Evolutionary conservation across 1,284 basidiomycete species (phyloP).

Genomic region (Vanrija sp.): DNA sequence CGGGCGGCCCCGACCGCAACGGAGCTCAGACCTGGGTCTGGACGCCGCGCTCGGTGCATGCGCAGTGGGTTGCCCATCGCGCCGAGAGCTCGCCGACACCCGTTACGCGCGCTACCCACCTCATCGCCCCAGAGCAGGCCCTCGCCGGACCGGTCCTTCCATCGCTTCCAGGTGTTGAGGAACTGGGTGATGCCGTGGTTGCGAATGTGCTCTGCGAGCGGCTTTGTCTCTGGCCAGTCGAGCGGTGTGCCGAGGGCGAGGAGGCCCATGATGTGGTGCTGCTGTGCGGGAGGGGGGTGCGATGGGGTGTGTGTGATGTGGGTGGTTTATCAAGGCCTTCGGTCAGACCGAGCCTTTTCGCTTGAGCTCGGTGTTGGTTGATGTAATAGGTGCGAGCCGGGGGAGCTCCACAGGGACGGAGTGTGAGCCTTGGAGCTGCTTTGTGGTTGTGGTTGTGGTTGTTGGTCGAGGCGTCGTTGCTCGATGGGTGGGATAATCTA

Average conservation of each 20-base stretch:
- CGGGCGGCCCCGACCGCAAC: neutral
- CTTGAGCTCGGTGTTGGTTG: neutral
- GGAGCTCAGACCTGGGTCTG: neutral
- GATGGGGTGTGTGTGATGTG: neutral
- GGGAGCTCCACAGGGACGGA: neutral
- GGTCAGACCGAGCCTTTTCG: no score
- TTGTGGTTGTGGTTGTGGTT: no score
- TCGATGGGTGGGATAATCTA: no score
- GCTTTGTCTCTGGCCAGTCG: conserved; percentile 83
- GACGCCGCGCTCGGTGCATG: neutral
- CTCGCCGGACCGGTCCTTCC: conserved; percentile 89
- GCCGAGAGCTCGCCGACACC: neutral
- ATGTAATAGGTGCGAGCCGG: neutral
- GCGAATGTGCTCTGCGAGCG: conserved; percentile 84
- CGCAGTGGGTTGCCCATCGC: neutral
- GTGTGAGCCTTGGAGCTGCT: no score
- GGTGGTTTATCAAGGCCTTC: neutral
- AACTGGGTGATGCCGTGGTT: conserved; percentile 94
- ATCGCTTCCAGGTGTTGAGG: conserved; percentile 81
- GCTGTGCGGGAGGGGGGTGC: neutral
- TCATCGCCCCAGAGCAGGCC: conserved; percentile 98
- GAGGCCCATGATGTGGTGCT: conserved; percentile 68
- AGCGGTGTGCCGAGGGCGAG: conserved; percentile 92
- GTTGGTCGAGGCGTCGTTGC: no score
- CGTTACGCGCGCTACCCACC: conserved; percentile 53